Conservation (phyloP, 805 yeast genomes). For the Kuraishia ogatae region DNA sequence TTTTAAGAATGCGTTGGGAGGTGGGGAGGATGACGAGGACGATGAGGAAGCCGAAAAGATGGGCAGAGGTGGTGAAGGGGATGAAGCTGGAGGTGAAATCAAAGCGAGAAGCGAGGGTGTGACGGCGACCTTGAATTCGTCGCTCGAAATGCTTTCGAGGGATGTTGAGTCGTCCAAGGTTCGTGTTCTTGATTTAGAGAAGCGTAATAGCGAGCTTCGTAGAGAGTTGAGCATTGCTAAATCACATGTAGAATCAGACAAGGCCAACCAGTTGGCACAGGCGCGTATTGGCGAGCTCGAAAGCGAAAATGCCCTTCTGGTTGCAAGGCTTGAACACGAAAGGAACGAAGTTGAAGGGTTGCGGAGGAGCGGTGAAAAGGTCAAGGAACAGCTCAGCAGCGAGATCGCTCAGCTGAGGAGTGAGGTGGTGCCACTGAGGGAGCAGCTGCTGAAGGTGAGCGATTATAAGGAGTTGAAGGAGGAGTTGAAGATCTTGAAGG, state of each 20-base stretch:
- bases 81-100: no score
- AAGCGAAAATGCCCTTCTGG: conserved; percentile 57
- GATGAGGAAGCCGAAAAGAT: conserved; percentile 6
- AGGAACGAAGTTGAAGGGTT: conserved; percentile 22
- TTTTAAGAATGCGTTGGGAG: conserved; percentile 34
- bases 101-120: conserved; percentile 14
- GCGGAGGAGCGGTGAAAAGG: conserved; percentile 19
- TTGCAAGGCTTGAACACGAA: conserved; percentile 48
- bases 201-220: conserved; percentile 67
- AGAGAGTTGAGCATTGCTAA: conserved; percentile 51
- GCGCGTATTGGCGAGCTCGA: conserved; percentile 48
- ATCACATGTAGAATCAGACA: conserved; percentile 33
- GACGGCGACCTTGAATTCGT: conserved; percentile 31
- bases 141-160: conserved; percentile 52
- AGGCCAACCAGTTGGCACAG: conserved; percentile 30
- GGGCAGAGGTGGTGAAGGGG: neutral
- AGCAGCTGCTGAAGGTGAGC: conserved; percentile 37
- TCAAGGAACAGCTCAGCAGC: conserved; percentile 28
- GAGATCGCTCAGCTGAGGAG: conserved; percentile 38
- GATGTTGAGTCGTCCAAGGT: conserved; percentile 68
- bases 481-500: conserved; percentile 64
- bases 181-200: conserved; percentile 63
- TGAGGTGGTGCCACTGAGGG: conserved; percentile 43
- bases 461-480: conserved; percentile 80
- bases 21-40: conserved; percentile 17